These are phyloP conservation scores for Fraxinus dipetala DNA, from an alignment of 305 asterid genomes.

Conservation along the genomic window DNA sequence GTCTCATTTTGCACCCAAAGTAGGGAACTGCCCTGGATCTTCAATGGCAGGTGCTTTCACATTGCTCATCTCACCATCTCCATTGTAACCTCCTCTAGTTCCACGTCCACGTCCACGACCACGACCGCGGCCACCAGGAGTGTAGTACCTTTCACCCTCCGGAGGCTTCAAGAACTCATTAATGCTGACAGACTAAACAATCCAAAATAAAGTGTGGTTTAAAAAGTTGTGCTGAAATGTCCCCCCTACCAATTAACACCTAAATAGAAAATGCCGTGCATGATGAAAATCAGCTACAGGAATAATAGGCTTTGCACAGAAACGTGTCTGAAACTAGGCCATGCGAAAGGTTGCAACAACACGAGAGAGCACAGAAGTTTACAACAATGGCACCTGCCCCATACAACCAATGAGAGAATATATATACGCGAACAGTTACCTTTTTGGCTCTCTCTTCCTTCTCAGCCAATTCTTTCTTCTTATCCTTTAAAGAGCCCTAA, in stretches of 20 bases:
- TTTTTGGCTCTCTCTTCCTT: conserved; percentile 80
- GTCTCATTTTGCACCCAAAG: conserved; percentile 60
- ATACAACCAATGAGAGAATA: background rate
- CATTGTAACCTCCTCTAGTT: conserved; percentile 39
- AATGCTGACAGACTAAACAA: conserved; percentile 67
- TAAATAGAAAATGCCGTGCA: background rate
- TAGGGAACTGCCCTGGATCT: conserved; percentile 65
- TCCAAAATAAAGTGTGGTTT: background rate
- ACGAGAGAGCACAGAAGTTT: background rate
- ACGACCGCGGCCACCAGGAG: conserved; percentile 63
- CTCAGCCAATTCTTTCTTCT: conserved; percentile 71
- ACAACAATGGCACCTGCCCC: background rate
- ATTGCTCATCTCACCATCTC: conserved; percentile 25
- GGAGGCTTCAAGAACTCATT: conserved; percentile 86
- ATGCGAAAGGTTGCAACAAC: background rate
- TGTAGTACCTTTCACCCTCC: conserved; percentile 57
- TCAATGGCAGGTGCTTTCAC: conserved; percentile 48
- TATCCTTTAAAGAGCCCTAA: conserved; percentile 77
- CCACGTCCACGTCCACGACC: conserved; percentile 77
- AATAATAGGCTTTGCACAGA: background rate
- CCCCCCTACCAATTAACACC: background rate
- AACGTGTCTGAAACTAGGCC: background rate
- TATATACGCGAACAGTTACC: conserved; percentile 32
- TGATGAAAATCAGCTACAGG: background rate
- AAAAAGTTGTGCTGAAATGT: background rate